Percentiles rank a stretch among this genome's conserved stretches.
Evolutionary conservation across 2,329 filamentous ascomycete genomes (phyloP).

Genomic region (Colletotrichum spinosum): DNA sequence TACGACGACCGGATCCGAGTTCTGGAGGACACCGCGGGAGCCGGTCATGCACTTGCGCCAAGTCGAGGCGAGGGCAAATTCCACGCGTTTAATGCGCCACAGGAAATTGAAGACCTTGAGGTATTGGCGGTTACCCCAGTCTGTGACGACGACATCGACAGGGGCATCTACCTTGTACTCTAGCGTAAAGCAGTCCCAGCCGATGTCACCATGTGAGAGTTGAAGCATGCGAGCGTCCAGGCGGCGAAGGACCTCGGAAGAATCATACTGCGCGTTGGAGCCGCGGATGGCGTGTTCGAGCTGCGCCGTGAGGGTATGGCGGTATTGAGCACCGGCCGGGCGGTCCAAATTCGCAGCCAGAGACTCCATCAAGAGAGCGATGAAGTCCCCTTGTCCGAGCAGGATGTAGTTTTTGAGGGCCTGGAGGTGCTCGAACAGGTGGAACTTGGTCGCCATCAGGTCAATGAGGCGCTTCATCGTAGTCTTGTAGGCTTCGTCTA

Average conservation of each 20-base stretch:
- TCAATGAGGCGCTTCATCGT: constrained; percentile 96
- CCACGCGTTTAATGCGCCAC: constrained; percentile 97
- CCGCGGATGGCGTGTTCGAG: constrained; percentile 96
- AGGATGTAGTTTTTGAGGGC: constrained; percentile 96
- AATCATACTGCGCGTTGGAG: constrained; percentile 96
- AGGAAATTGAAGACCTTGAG: constrained; percentile 99
- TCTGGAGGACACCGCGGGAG: constrained; percentile 87
- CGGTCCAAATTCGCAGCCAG: constrained; percentile 92
- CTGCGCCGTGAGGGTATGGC: constrained; percentile 97
- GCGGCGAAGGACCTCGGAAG: constrained; percentile 87
- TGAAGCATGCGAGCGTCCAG: constrained; percentile 99
- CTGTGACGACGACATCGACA: constrained; percentile 95
- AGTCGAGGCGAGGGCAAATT: constrained; percentile 89
- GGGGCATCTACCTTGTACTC: constrained; percentile 99
- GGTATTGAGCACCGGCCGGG: constrained; percentile 95
- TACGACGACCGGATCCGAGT: constrained; percentile 74
- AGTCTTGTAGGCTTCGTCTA: constrained; percentile 96
- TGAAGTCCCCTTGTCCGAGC: constrained; percentile 96
- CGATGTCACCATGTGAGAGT: constrained; percentile 94
- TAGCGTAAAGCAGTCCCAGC: constrained; percentile 98
- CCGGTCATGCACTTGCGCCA: constrained; percentile 98
- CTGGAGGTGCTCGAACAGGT: constrained; percentile 89
- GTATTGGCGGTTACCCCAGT: constrained; percentile 95
- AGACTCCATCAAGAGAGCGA: constrained; percentile 96
- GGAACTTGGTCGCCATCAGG: constrained; percentile 95